Base-by-base conservation (phyloP, 2,329 filamentous ascomycete genomes). In the Talaromyces sp. region DNA sequence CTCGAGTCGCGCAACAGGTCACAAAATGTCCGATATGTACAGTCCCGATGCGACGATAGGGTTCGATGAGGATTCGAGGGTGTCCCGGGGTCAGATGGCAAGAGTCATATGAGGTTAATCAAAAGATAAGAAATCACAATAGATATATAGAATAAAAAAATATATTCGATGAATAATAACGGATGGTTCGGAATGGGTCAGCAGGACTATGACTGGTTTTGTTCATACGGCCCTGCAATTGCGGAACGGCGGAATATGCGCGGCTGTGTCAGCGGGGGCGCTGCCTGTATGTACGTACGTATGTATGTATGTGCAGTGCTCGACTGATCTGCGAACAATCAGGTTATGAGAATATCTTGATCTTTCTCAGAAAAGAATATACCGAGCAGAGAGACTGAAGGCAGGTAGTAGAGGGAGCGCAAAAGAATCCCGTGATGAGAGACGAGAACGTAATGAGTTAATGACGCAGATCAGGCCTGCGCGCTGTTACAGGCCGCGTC, bases 151-250 rank as follows among this genome's bases (percentile, higher is more conserved):
- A 16, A 27, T 54, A 14, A 14, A 24, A 4, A 31, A n/a, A 52
- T 6, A 10, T 3, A 27, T n/a, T 33, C 35, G 54, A 27, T 58
- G 11, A 59, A 45, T 11, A 14, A 43, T n/a, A 57, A 59, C 56
- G 56, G 56, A 59, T 59, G 22, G n/a, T 41, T 33, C 56, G 56
- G 56, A 45, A 59, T 59, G 37, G 56, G 39, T 59, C 56, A 59
- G 56, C 56, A 41, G 56, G 35, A n/a, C 56, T 41, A 59, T 45
- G 56, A 13, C 39, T 33, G 56, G 3, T 59, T 56, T 56, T 37
- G 52, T 56, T 22, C n/a, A 9, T 22, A 16, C 16, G 50, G 49
- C 16, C 24, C 49, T 54, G 49, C 27, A 7, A 16, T 35, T 33
- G 50, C 50, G 52, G 52, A 56, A 56, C 7, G 22, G 10, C 52